These are phyloP conservation scores for Sporopachydermia cereana DNA, from an alignment of 1,139 yeast genomes.

Conservation along the genomic window DNA sequence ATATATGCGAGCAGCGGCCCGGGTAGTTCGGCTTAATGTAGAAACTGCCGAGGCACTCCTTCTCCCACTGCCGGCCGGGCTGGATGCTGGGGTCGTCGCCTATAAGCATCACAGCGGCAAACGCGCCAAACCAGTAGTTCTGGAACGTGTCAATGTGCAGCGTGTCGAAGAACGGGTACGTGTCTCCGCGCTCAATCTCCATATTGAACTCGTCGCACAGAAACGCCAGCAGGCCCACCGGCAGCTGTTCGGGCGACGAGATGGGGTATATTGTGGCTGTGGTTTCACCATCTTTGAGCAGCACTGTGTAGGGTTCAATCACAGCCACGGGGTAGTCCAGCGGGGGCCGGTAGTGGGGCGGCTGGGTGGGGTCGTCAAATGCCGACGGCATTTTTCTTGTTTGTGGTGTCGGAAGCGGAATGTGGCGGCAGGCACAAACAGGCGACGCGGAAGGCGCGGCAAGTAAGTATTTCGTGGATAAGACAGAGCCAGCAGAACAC, in stretches of 20 bases:
- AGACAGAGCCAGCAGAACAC: too few species aligned
- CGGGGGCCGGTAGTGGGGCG: constrained; percentile 32
- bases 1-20: constrained; percentile 87
- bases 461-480: too few species aligned
- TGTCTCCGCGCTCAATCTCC: constrained; percentile 85
- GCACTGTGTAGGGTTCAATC: constrained; percentile 44
- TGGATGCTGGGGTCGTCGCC: constrained; percentile 43
- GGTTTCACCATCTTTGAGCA: constrained; percentile 79
- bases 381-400: constrained; percentile 29
- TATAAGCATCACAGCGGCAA: constrained; percentile 71
- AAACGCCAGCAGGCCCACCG: constrained; percentile 68
- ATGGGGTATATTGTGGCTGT: constrained; percentile 89
- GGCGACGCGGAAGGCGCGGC: too few species aligned
- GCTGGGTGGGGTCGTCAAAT: constrained; percentile 31
- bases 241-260: constrained; percentile 47
- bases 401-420: too few species aligned
- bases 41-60: constrained; percentile 79
- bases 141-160: constrained; percentile 63
- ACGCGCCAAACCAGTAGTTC: constrained; percentile 77
- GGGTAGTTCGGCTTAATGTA: constrained; percentile 82
- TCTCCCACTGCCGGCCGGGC: constrained; percentile 64
- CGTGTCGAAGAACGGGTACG: constrained; percentile 74
- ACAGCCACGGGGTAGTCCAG: constrained; percentile 20
- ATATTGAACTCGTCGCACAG: constrained; percentile 85
- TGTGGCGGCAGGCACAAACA: too few species aligned